Evolutionary conservation across 495 filamentous ascomycete species (phyloP).

Genomic region (Penicillium odoratum): DNA sequence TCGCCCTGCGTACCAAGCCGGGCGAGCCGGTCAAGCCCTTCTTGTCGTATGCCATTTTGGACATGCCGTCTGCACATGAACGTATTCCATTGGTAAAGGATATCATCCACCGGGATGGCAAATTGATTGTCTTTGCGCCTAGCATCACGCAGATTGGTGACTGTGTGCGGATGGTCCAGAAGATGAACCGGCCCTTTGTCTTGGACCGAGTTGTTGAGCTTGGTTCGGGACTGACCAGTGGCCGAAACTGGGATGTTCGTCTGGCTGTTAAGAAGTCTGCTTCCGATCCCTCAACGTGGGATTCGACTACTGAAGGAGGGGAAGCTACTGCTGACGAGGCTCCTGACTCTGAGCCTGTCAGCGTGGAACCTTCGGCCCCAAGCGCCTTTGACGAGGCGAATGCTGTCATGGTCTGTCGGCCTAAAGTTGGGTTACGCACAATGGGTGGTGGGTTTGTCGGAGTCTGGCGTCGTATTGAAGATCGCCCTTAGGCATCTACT

Average conservation of each 20-base stretch:
- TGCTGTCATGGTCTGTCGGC: constrained; percentile 64
- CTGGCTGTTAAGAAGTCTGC: constrained; percentile 47
- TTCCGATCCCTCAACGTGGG: constrained; percentile 43
- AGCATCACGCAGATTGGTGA: constrained; percentile 73
- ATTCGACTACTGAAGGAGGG: constrained; percentile 19
- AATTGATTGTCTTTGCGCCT: constrained; percentile 68
- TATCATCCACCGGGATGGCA: constrained; percentile 60
- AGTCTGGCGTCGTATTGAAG: constrained; percentile 58
- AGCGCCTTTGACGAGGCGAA: constrained; percentile 28
- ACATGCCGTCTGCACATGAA: constrained; percentile 62
- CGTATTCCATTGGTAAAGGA: constrained; percentile 58
- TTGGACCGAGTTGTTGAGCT: constrained; percentile 67
- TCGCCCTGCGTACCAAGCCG: constrained; percentile 31
- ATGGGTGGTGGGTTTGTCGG: constrained; percentile 72
- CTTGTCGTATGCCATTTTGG: constrained; percentile 65
- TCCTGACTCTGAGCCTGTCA: constrained; percentile 2
- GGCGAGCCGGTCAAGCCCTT: constrained; percentile 49
- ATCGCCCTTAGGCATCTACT: constrained; percentile 8
- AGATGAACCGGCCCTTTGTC: constrained; percentile 52
- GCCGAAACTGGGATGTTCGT: constrained; percentile 67
- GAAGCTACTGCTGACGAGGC: constrained; percentile 3
- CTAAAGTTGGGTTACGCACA: constrained; percentile 62
- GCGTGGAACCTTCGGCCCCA: constrained; percentile 5
- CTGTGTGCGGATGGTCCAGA: constrained; percentile 54
- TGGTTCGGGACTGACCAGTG: constrained; percentile 54